A percentile compares a stretch with the other conserved stretches of the same genome.
These are phyloP conservation scores for Apiotrichum domesticum DNA, from an alignment of 1,284 basidiomycete species.

Conservation along the genomic window DNA sequence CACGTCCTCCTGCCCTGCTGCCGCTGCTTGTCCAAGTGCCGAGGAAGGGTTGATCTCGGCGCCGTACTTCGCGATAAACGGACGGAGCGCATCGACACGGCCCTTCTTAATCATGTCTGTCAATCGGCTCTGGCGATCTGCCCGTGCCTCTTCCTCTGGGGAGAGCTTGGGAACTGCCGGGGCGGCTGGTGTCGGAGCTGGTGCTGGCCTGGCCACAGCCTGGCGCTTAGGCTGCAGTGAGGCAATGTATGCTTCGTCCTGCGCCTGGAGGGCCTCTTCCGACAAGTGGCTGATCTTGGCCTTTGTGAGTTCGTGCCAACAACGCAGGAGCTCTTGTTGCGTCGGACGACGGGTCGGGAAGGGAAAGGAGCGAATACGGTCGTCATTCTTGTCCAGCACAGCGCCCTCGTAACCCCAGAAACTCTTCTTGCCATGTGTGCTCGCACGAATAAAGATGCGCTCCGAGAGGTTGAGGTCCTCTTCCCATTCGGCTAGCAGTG, in stretches of 20 bases:
- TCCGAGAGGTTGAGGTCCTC: conserved; percentile 77
- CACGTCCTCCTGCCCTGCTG: conserved; percentile 69
- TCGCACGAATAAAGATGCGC: conserved; percentile 82
- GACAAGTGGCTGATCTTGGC: conserved; percentile 82
- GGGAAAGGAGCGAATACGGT: conserved; percentile 76
- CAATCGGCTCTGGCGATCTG: conserved; percentile 71
- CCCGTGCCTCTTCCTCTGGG: conserved; percentile 67
- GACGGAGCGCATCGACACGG: conserved; percentile 68
- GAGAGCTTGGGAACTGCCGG: conserved; percentile 58
- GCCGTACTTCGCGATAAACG: conserved; percentile 75
- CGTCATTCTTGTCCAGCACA: conserved; percentile 60
- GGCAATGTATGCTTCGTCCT: conserved; percentile 80
- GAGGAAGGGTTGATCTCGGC: conserved; percentile 53
- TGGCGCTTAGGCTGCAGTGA: conserved; percentile 63
- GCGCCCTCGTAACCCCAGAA: conserved; percentile 80
- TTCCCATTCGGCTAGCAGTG: conserved; percentile 70
- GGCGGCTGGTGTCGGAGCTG: conserved; percentile 40
- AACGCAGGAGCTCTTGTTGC: conserved; percentile 80
- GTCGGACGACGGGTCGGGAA: conserved; percentile 94
- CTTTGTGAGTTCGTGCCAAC: conserved; percentile 77
- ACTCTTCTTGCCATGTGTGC: conserved; percentile 72
- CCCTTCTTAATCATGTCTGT: conserved; percentile 86
- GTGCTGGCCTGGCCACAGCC: conserved; percentile 25
- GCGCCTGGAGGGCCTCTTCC: conserved; percentile 71
- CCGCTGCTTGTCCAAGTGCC: conserved; percentile 69